A percentile compares a stretch with the other conserved stretches of the same genome.
Conservation (phyloP, 2,329 filamentous ascomycete species). For the Rutstroemia sydowiana region DNA sequence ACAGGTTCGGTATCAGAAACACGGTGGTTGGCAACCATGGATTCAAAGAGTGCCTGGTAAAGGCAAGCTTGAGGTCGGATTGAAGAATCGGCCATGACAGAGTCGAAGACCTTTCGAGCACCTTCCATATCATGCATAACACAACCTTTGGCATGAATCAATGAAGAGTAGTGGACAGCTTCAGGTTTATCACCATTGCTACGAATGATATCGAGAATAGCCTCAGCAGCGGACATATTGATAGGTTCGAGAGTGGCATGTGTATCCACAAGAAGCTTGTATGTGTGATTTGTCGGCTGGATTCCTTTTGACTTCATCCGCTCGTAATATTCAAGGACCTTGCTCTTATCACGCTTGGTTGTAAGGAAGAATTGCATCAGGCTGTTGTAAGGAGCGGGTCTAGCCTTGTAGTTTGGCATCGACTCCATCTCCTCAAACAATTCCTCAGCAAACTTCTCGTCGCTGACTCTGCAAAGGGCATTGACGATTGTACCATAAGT, state of each 20-base stretch:
- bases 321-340: constrained; percentile 91
- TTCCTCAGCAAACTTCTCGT: constrained; percentile 95
- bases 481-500: constrained; percentile 99
- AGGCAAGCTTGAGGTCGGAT: constrained; percentile 74
- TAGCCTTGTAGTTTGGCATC: constrained; percentile 97
- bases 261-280: constrained; percentile 93
- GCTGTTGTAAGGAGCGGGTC: constrained; percentile 95
- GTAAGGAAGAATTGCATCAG: constrained; percentile 99
- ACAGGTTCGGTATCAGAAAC: constrained; percentile 70
- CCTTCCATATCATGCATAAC: constrained; percentile 85
- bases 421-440: constrained; percentile 99
- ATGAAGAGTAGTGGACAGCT: constrained; percentile 88
- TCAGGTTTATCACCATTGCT: constrained; percentile 69
- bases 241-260: constrained; percentile 90
- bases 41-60: constrained; percentile 94
- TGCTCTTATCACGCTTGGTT: constrained; percentile 90
- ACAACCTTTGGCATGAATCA: constrained; percentile 94
- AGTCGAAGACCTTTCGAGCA: constrained; percentile 74
- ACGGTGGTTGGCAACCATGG: constrained; percentile 89
- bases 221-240: constrained; percentile 80
- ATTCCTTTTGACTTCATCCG: constrained; percentile 87
- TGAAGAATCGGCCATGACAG: constrained; percentile 59
- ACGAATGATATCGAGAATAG: constrained; percentile 72
- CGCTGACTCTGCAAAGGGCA: constrained; percentile 90
- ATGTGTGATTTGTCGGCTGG: constrained; percentile 87